Percentiles rank a stretch among this genome's conserved stretches.
phyloP scores from a whole-genome alignment of 2,329 filamentous ascomycete genomes.

The Claviceps digitariae region DNA sequence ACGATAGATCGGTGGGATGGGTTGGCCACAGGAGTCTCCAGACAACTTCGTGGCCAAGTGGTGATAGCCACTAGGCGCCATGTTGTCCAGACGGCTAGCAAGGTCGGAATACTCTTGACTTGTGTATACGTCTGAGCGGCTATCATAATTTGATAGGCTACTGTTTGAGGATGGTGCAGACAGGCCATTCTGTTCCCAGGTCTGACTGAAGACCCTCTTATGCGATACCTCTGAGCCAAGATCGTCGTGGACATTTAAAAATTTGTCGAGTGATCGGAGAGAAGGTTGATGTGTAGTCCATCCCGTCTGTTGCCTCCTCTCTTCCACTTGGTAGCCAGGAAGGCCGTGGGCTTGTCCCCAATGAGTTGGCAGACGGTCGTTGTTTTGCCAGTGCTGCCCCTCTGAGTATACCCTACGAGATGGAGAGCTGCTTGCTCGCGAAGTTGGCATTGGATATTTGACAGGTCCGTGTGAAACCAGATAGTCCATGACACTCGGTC shows the following conservation, averaged over 20 bases:
- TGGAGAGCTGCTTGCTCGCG: conserved; percentile 2
- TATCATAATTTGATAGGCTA: conserved; percentile 1
- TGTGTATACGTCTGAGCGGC: neutral
- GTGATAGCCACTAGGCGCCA: conserved; percentile 44
- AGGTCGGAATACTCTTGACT: neutral
- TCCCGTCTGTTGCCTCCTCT: neutral
- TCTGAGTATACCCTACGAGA: neutral
- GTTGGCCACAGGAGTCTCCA: conserved; percentile 12
- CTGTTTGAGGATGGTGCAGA: conserved; percentile 2
- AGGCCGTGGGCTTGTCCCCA: neutral
- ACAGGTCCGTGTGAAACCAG: conserved; percentile 6
- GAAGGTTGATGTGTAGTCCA: conserved; percentile 1
- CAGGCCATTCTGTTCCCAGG: neutral
- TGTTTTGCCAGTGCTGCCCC: neutral
- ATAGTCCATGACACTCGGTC: conserved; percentile 10
- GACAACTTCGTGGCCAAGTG: conserved; percentile 42
- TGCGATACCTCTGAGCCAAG: neutral
- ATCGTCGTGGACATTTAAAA: neutral
- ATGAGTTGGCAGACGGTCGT: neutral
- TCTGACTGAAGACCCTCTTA: neutral
- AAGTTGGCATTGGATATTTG: conserved; percentile 4
- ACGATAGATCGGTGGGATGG: conserved; percentile 56
- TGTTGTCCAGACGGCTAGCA: conserved; percentile 1
- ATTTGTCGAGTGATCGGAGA: neutral
- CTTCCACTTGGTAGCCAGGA: neutral